A percentile compares a stretch with the other conserved stretches of the same genome.
Evolutionary conservation across 1,284 basidiomycete species (phyloP).

Genomic region (Sutorius eximius): DNA sequence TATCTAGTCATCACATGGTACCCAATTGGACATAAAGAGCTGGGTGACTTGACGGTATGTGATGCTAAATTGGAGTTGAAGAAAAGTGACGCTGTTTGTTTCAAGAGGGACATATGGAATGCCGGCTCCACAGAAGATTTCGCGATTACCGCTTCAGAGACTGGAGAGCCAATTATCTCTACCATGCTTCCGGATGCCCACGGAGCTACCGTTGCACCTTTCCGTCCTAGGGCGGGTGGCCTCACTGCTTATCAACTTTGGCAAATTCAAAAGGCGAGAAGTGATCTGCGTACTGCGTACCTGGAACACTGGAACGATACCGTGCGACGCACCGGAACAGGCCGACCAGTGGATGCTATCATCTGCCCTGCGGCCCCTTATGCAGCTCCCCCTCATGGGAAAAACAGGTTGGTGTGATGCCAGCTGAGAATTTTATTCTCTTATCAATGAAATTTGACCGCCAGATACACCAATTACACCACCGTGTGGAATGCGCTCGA

Average conservation of each 20-base stretch:
- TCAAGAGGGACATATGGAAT: constrained; percentile 41
- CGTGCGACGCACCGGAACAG: constrained; percentile 48
- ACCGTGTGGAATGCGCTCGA: too few species aligned
- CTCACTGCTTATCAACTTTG: constrained; percentile 53
- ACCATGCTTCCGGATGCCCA: constrained; percentile 42
- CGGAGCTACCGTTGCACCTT: constrained; percentile 20
- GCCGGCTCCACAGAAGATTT: constrained; percentile 49
- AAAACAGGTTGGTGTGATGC: too few species aligned
- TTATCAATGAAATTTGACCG: too few species aligned
- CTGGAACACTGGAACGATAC: constrained; percentile 61
- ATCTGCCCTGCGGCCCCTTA: constrained; percentile 56
- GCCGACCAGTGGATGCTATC: constrained; percentile 64
- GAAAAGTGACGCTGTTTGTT: background rate
- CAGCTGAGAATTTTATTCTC: too few species aligned
- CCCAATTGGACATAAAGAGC: constrained; percentile 43
- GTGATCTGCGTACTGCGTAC: constrained; percentile 40
- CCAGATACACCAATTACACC: too few species aligned
- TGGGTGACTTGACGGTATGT: constrained; percentile 39
- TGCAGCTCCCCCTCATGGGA: constrained; percentile 55
- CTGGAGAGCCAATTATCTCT: constrained; percentile 52
- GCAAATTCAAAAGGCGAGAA: constrained; percentile 52
- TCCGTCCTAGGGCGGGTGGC: constrained; percentile 21
- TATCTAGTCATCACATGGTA: constrained; percentile 40
- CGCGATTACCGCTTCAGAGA: constrained; percentile 36
- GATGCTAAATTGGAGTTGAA: background rate